Evolutionary conservation across 495 filamentous ascomycete species (phyloP).

Genomic region (Parathielavia appendiculata): DNA sequence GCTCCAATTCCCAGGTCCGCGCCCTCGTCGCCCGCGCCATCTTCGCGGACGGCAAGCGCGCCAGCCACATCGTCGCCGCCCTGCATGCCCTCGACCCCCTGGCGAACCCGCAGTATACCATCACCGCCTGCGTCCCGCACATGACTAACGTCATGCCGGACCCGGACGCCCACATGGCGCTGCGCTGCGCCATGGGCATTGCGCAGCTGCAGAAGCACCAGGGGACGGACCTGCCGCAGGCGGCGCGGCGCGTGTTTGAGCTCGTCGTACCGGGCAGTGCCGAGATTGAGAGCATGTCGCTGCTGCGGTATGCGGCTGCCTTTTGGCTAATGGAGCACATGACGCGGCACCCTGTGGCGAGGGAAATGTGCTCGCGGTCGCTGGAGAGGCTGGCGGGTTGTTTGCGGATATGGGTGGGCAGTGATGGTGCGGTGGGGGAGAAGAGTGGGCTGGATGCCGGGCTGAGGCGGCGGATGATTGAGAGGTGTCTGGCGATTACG

Average conservation of each 20-base stretch:
- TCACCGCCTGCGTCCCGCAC: slow-evolving; percentile 30
- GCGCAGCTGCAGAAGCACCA: slow-evolving; percentile 55
- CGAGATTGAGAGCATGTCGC: slow-evolving; percentile 50
- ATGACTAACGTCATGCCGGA: slow-evolving; percentile 38
- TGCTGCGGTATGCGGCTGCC: slow-evolving; percentile 72
- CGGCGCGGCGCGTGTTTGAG: slow-evolving; percentile 43
- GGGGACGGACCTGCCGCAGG: slow-evolving; percentile 37
- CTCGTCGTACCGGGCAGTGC: slow-evolving; percentile 34
- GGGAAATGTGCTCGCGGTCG: slow-evolving; percentile 39
- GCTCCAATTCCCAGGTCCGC: slow-evolving; percentile 68
- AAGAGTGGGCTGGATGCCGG: slow-evolving; percentile 33
- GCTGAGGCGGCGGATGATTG: slow-evolving; percentile 45
- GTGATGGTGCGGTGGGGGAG: slow-evolving; percentile 30
- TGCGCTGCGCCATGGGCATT: slow-evolving; percentile 77
- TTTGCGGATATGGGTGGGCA: slow-evolving; percentile 52
- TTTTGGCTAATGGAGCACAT: slow-evolving; percentile 64
- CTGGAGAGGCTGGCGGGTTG: slow-evolving; percentile 51
- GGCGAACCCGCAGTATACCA: slow-evolving; percentile 41
- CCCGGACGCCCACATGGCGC: slow-evolving; percentile 63
- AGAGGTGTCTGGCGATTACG: slow-evolving; percentile 45
- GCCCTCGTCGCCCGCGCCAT: slow-evolving; percentile 70
- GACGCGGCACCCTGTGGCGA: slow-evolving; percentile 49
- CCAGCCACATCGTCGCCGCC: slow-evolving; percentile 51
- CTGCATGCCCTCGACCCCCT: slow-evolving; percentile 48
- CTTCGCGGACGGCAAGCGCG: slow-evolving; percentile 49